Percentiles rank a stretch among this genome's conserved stretches.
These are phyloP conservation scores for Alternaria longipes DNA, from an alignment of 2,329 filamentous ascomycete species.

Conservation along the genomic window DNA sequence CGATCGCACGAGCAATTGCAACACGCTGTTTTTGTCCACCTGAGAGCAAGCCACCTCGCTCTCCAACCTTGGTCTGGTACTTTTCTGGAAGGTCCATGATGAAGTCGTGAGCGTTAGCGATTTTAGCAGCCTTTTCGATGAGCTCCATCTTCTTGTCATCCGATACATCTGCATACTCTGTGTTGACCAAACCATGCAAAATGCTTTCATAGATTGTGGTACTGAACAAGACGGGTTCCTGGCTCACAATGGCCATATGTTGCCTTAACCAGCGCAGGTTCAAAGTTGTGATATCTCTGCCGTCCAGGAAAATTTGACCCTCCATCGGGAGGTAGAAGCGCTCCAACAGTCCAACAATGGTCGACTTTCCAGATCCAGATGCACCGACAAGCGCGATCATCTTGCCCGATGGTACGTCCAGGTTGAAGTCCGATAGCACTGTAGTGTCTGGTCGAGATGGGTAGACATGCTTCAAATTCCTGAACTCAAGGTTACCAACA, in stretches of 20 bases:
- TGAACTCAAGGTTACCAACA: slow-evolving; percentile 80
- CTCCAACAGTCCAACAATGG: slow-evolving; percentile 91
- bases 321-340: slow-evolving; percentile 91
- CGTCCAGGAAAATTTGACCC: slow-evolving; percentile 82
- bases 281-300: slow-evolving; percentile 78
- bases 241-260: slow-evolving; percentile 90
- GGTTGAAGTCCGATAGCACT: slow-evolving; percentile 83
- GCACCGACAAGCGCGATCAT: slow-evolving; percentile 93
- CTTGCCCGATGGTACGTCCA: slow-evolving; percentile 86
- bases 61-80: slow-evolving; percentile 94
- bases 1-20: slow-evolving; percentile 88
- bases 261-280: slow-evolving; percentile 92
- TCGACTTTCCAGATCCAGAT: slow-evolving; percentile 93
- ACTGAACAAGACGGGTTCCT: slow-evolving; percentile 90
- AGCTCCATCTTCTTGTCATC: slow-evolving; percentile 75
- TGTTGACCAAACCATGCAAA: slow-evolving; percentile 87
- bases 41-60: slow-evolving; percentile 89
- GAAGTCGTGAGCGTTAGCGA: slow-evolving; percentile 95
- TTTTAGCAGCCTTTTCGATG: slow-evolving; percentile 82
- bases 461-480: slow-evolving; percentile 90
- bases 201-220: slow-evolving; percentile 93
- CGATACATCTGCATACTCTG: slow-evolving; percentile 71
- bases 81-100: slow-evolving; percentile 82
- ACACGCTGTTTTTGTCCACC: slow-evolving; percentile 98
- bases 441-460: slow-evolving; percentile 89